Conservation (phyloP, 257 asterid species). For the Jasminum sambac region DNA sequence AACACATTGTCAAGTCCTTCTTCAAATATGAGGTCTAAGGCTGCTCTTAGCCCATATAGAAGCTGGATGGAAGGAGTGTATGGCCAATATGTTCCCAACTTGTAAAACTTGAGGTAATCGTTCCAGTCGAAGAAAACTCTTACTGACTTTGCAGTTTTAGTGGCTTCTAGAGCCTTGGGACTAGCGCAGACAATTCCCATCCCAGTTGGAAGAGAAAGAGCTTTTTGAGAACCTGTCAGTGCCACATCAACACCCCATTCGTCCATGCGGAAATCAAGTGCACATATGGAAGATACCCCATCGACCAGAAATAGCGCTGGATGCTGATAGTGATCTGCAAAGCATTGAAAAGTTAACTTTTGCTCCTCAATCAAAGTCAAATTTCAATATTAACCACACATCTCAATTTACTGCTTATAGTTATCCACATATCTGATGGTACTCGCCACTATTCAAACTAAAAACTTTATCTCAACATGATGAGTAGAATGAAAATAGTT, state of each 20-base stretch:
- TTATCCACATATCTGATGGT: too few species aligned
- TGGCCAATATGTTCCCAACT: constrained; percentile 96
- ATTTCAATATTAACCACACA: too few species aligned
- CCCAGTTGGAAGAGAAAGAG: constrained; percentile 95
- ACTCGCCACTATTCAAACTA: too few species aligned
- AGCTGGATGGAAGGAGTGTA: constrained; percentile 98
- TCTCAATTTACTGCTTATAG: too few species aligned
- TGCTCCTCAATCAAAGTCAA: too few species aligned
- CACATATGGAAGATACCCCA: constrained; percentile 97
- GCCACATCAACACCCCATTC: constrained; percentile 99
- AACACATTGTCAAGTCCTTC: constrained; percentile 95
- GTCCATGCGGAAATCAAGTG: constrained; percentile 98
- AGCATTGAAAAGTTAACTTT: background rate
- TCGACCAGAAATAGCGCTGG: constrained; percentile 93
- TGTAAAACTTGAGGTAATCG: constrained; percentile 90
- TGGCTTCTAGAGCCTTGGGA: constrained; percentile 90
- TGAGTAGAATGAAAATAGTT: background rate
- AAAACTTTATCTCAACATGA: background rate
- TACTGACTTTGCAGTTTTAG: constrained; percentile 82
- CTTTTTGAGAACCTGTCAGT: constrained; percentile 94
- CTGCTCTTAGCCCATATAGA: constrained; percentile 83
- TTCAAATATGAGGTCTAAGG: constrained; percentile 86
- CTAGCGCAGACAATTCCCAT: constrained; percentile 95
- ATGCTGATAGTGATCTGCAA: constrained; percentile 82
- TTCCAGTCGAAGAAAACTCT: constrained; percentile 97